Evolutionary conservation across 2,329 filamentous ascomycete genomes (phyloP).

Genomic region (Fusarium nygamai): DNA sequence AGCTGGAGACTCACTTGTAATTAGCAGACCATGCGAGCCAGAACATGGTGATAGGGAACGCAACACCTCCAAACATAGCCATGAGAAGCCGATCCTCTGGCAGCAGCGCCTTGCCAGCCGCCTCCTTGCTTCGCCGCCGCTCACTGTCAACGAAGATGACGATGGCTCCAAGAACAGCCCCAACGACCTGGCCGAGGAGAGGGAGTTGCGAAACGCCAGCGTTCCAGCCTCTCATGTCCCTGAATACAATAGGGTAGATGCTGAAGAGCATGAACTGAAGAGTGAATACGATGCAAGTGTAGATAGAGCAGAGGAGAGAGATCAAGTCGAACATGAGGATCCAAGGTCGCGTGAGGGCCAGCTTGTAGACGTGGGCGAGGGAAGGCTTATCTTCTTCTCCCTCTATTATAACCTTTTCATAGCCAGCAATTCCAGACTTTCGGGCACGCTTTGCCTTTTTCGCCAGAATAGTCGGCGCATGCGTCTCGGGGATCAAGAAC

Average conservation of each 20-base stretch:
- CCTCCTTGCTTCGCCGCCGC: conserved; percentile 50
- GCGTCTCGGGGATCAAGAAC: conserved; percentile 69
- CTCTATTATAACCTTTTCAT: conserved; percentile 61
- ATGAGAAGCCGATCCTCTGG: conserved; percentile 68
- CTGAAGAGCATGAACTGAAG: conserved; percentile 68
- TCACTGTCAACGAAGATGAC: conserved; percentile 54
- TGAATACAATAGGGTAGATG: conserved; percentile 66
- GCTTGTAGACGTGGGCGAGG: conserved; percentile 57
- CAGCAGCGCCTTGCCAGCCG: conserved; percentile 49
- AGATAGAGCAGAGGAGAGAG: conserved; percentile 61
- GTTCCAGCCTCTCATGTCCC: conserved; percentile 63
- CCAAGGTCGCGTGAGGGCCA: conserved; percentile 64
- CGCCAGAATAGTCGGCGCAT: conserved; percentile 59
- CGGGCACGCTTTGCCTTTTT: conserved; percentile 65
- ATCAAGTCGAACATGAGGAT: conserved; percentile 64
- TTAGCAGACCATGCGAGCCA: conserved; percentile 69
- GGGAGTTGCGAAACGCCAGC: conserved; percentile 62
- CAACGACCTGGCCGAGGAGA: conserved; percentile 60
- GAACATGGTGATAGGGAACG: conserved; percentile 68
- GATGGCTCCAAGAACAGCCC: conserved; percentile 55
- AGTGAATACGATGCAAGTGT: conserved; percentile 63
- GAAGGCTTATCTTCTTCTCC: conserved; percentile 57
- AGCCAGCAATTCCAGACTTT: conserved; percentile 58
- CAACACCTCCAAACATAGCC: conserved; percentile 62
- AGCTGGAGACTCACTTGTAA: conserved; percentile 53